phyloP scores from a whole-genome alignment of 1,284 basidiomycete genomes.

The Ceratobasidium sp. region DNA sequence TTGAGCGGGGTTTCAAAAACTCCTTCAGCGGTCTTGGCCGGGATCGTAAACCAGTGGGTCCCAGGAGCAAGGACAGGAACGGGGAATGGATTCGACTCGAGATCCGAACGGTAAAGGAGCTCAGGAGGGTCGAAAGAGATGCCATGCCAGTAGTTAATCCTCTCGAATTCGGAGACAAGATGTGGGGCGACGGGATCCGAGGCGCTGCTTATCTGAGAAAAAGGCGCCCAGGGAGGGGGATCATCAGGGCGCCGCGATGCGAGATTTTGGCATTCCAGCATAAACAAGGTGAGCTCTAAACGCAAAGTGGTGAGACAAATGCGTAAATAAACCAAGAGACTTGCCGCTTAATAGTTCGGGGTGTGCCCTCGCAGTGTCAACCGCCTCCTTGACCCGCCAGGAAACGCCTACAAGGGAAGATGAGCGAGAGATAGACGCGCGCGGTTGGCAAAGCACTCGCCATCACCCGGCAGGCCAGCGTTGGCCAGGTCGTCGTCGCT shows the following conservation, averaged over 20 bases:
- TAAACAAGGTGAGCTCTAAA: constrained; percentile 9
- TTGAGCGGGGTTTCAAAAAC: constrained; percentile 1
- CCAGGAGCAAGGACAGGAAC: not conserved
- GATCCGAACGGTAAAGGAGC: constrained; percentile 18
- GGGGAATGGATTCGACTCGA: constrained; percentile 25
- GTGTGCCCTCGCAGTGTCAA: not conserved
- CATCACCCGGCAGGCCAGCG: constrained; percentile 3
- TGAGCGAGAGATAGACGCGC: constrained; percentile 4
- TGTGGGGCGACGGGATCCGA: constrained; percentile 28
- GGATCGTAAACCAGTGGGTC: not conserved
- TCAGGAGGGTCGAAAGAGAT: constrained; percentile 20
- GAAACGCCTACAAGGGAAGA: constrained; percentile 22
- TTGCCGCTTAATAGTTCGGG: not conserved
- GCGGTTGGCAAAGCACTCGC: not conserved
- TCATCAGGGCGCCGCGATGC: not conserved
- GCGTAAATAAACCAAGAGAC: not conserved
- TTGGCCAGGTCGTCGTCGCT: constrained; percentile 10
- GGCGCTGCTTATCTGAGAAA: not conserved
- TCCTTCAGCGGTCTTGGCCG: constrained; percentile 17
- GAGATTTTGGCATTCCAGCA: constrained; percentile 12
- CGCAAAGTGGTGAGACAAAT: not conserved
- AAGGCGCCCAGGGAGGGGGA: too few relatives aligned
- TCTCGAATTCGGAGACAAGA: constrained; percentile 36
- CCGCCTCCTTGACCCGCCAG: not conserved
- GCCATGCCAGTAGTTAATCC: constrained; percentile 31